phyloP scores from a whole-genome alignment of 2,329 filamentous ascomycete genomes.

The Pseudocercospora eumusae region DNA sequence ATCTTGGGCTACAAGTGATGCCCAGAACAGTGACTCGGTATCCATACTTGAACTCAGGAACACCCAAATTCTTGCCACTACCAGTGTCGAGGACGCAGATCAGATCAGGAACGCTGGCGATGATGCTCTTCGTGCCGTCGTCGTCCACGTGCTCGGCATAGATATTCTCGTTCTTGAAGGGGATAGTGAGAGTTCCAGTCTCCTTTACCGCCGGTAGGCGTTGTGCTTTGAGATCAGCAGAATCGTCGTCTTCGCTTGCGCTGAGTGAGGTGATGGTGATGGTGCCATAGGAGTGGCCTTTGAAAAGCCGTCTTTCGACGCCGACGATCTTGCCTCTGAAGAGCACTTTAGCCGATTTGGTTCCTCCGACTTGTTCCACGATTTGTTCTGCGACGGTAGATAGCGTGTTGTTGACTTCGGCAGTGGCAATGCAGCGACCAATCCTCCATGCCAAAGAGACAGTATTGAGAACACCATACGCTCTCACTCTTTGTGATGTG shows the following conservation, averaged over 20 bases:
- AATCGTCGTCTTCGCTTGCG: constrained; percentile 39
- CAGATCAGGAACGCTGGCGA: constrained; percentile 54
- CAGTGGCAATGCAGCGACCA: constrained; percentile 59
- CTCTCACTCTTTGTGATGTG: constrained; percentile 42
- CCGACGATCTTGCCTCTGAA: constrained; percentile 65
- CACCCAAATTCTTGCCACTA: constrained; percentile 54
- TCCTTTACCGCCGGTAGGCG: constrained; percentile 40
- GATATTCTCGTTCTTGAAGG: constrained; percentile 75
- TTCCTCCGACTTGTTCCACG: constrained; percentile 59
- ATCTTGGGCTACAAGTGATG: constrained; percentile 57
- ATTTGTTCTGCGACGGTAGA: constrained; percentile 60
- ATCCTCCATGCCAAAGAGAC: constrained; percentile 54
- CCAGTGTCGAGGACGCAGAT: constrained; percentile 53
- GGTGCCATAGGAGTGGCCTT: constrained; percentile 62
- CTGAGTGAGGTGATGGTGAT: constrained; percentile 49
- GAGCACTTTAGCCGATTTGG: constrained; percentile 56
- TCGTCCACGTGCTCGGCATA: constrained; percentile 51
- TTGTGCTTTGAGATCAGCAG: constrained; percentile 31
- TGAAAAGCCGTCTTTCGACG: constrained; percentile 58
- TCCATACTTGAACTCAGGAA: constrained; percentile 59
- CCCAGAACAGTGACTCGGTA: constrained; percentile 56
- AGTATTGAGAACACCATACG: constrained; percentile 46
- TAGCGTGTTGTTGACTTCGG: constrained; percentile 53
- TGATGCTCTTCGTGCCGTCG: constrained; percentile 43
- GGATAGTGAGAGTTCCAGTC: constrained; percentile 60